Conservation (phyloP, 2,329 filamentous ascomycete genomes). For the Lecanoromycetidae sp. region DNA sequence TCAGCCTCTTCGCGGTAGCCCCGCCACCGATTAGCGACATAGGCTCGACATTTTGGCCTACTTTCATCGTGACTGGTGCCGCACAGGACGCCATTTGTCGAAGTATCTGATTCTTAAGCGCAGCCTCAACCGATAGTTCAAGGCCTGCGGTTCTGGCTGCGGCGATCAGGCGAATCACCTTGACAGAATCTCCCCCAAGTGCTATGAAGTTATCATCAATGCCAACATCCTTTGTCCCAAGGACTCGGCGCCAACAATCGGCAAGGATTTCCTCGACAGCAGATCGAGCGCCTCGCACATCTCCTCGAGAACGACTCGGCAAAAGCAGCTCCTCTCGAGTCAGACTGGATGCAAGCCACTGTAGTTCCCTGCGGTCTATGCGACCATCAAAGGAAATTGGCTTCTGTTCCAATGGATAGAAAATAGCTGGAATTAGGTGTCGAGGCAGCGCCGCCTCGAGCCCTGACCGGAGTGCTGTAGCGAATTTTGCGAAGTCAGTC, state of each 20-base stretch:
- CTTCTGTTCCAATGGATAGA: background rate
- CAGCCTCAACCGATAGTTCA: background rate
- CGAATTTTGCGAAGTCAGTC: background rate
- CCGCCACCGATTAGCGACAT: background rate
- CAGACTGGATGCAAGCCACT: background rate
- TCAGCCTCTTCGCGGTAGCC: background rate
- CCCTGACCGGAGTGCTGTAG: background rate
- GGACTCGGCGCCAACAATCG: too few species aligned
- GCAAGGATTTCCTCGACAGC: background rate
- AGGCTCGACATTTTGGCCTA: background rate
- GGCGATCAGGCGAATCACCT: background rate
- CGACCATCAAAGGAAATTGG: background rate
- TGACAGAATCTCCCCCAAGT: constrained; percentile 5
- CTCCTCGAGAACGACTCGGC: background rate
- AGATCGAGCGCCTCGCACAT: background rate
- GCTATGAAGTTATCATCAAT: background rate
- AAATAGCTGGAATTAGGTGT: background rate
- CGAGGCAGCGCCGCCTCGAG: background rate
- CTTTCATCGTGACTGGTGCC: background rate
- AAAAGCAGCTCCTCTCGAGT: background rate
- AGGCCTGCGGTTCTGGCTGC: background rate
- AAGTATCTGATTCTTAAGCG: background rate
- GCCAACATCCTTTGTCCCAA: background rate
- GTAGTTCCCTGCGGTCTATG: background rate
- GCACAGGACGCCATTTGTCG: background rate